Evolutionary conservation across 1,284 basidiomycete genomes (phyloP).

Genomic region (Limonomyces culmigenus): DNA sequence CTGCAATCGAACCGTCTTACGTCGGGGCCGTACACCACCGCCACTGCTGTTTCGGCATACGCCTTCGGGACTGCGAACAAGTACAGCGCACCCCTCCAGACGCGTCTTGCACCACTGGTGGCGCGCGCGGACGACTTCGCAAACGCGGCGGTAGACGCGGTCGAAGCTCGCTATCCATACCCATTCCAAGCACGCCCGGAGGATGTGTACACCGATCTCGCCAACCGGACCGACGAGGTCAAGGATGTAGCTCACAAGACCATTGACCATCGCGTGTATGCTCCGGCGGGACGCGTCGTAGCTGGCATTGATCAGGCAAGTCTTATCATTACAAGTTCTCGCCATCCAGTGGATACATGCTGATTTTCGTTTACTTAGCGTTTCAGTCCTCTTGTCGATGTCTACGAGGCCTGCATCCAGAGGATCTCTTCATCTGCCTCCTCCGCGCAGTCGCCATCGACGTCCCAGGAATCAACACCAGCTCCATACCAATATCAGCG

Average conservation of each 20-base stretch:
- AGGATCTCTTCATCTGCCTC: constrained; percentile 22
- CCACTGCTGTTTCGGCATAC: background rate
- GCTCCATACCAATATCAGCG: constrained; percentile 58
- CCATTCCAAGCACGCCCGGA: constrained; percentile 57
- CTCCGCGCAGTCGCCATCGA: constrained; percentile 3
- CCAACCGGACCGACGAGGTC: constrained; percentile 35
- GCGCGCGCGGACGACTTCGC: constrained; percentile 42
- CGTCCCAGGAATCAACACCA: constrained; percentile 2
- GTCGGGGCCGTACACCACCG: constrained; percentile 32
- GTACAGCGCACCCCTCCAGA: constrained; percentile 45
- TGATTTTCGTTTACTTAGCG: constrained; percentile 19
- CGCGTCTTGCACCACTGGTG: constrained; percentile 46
- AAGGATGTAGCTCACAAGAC: constrained; percentile 42
- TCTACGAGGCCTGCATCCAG: constrained; percentile 41
- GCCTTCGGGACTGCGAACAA: constrained; percentile 36
- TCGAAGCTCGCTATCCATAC: constrained; percentile 55
- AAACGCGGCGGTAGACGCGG: constrained; percentile 59
- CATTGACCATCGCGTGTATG: constrained; percentile 44
- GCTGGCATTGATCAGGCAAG: constrained; percentile 58
- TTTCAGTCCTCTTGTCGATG: constrained; percentile 57
- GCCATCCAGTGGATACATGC: background rate
- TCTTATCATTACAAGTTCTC: constrained; percentile 3
- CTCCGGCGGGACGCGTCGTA: constrained; percentile 43
- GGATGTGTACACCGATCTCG: constrained; percentile 45
- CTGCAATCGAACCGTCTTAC: constrained; percentile 44